Conservation (phyloP, 257 asterid species). For the Solanum lycopersicoides region DNA sequence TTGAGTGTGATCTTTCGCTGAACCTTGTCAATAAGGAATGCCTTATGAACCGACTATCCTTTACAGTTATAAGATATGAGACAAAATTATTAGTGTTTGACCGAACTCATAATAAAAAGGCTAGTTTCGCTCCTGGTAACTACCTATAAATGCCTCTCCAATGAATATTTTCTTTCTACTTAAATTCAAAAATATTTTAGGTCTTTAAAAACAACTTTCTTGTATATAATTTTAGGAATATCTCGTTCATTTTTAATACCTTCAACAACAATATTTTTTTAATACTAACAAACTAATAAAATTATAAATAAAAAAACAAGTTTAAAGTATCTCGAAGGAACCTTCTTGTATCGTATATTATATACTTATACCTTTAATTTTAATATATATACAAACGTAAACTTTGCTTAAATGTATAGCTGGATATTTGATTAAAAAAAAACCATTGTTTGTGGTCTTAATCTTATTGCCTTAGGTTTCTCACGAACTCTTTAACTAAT, state of each 20-base stretch:
- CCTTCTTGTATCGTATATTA: neutral
- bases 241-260: neutral
- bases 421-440: neutral
- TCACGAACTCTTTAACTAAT: neutral
- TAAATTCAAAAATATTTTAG: neutral
- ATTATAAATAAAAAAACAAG: neutral
- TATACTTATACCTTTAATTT: neutral
- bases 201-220: neutral
- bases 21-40: neutral
- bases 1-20: too few relatives aligned
- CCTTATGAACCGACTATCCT: neutral
- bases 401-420: neutral
- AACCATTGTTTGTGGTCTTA: neutral
- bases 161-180: neutral
- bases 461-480: neutral
- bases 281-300: neutral
- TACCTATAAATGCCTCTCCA: neutral
- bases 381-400: neutral
- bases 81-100: neutral
- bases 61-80: neutral
- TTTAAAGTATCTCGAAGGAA: neutral
- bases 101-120: fast-evolving
- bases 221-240: neutral
- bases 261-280: neutral
- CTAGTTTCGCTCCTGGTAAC: neutral